phyloP scores from a whole-genome alignment of 768 basidiomycete genomes.

The Cystobasidium ongulense region DNA sequence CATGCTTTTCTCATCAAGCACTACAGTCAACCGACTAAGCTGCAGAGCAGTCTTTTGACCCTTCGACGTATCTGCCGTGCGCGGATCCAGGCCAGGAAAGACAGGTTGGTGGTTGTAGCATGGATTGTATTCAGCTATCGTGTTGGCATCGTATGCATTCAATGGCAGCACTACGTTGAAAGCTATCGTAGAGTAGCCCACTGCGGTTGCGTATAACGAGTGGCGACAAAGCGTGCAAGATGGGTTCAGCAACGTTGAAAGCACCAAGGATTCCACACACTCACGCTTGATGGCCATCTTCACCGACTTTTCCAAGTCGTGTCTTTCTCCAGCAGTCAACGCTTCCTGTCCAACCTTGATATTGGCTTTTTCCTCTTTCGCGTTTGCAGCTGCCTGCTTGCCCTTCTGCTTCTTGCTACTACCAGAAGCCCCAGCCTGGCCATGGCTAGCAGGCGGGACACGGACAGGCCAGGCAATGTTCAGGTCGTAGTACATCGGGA shows the following conservation, averaged over 20 bases:
- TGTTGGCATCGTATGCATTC: conserved; percentile 57
- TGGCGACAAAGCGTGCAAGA: not conserved
- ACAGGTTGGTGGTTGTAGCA: conserved; percentile 47
- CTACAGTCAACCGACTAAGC: conserved; percentile 68
- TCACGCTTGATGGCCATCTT: conserved; percentile 11
- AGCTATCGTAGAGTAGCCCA: conserved; percentile 75
- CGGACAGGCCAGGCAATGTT: conserved; percentile 36
- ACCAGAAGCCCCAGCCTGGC: not conserved
- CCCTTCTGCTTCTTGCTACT: conserved; percentile 26
- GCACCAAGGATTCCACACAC: conserved; percentile 51
- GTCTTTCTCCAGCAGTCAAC: not conserved
- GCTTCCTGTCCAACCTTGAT: not conserved
- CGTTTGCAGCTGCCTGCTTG: conserved; percentile 14
- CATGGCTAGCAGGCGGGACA: not conserved
- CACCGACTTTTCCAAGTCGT: conserved; percentile 21
- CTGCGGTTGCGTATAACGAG: conserved; percentile 47
- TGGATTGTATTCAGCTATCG: conserved; percentile 48
- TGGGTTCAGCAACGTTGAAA: conserved; percentile 54
- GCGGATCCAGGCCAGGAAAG: conserved; percentile 50
- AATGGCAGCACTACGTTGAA: conserved; percentile 64
- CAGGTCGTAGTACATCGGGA: conserved; percentile 35
- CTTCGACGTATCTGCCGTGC: conserved; percentile 45
- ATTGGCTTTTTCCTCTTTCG: not conserved
- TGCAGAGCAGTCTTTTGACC: conserved; percentile 53
- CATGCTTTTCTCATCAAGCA: conserved; percentile 55